Evolutionary conservation across 257 asterid genomes (phyloP).

Genomic region (Solanum pennellii): DNA sequence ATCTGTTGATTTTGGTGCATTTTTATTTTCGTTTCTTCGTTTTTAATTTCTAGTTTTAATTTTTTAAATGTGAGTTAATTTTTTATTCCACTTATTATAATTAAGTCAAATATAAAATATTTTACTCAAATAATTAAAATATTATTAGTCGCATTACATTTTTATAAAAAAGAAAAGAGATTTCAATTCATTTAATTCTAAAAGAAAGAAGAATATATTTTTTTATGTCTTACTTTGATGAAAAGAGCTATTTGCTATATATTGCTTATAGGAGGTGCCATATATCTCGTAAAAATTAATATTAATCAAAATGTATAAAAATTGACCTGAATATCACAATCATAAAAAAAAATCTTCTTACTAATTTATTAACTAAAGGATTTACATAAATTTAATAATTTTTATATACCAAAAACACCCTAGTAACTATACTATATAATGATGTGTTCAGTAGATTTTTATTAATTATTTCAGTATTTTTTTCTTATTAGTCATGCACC

Average conservation of each 20-base stretch:
- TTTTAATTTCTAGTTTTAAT: neutral
- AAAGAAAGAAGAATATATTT: too few relatives aligned
- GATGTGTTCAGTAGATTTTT: neutral
- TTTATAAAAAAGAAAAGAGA: too few relatives aligned
- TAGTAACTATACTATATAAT: neutral
- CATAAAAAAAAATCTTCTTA: too few relatives aligned
- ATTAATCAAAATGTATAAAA: neutral
- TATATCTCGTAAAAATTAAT: too few relatives aligned
- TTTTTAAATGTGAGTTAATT: neutral
- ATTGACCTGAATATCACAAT: too few relatives aligned
- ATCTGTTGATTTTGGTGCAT: neutral
- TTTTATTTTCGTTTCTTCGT: neutral
- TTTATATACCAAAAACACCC: neutral
- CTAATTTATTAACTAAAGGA: neutral
- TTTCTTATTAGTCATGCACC: neutral
- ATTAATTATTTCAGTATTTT: neutral
- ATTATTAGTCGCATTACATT: too few relatives aligned
- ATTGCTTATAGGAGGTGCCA: accelerated
- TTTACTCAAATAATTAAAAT: too few relatives aligned
- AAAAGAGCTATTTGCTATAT: neutral
- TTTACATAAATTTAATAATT: too few relatives aligned
- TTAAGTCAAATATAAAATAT: neutral
- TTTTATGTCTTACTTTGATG: neutral
- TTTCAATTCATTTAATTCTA: neutral
- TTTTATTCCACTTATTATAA: neutral